A percentile compares a stretch with the other conserved stretches of the same genome.
Conservation (phyloP, 2,329 filamentous ascomycete genomes). For the Chaetoscypha palmicola region DNA sequence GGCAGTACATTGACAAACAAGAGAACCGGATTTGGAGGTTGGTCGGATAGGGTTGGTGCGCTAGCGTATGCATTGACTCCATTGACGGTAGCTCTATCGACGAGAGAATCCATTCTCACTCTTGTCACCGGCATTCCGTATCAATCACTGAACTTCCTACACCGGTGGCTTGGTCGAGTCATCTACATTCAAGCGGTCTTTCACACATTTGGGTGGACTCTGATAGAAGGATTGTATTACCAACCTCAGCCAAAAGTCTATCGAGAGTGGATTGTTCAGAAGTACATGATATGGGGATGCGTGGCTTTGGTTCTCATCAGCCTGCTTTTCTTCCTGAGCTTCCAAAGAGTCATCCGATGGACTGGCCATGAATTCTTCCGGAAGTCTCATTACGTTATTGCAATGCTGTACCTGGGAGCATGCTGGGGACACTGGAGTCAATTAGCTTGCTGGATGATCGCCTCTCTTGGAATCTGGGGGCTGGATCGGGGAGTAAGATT, state of each 20-base stretch:
- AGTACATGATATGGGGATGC: conserved; percentile 67
- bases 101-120: conserved; percentile 62
- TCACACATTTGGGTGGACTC: conserved; percentile 65
- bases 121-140: conserved; percentile 67
- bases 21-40: conserved; percentile 58
- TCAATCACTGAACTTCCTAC: conserved; percentile 70
- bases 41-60: conserved; percentile 61
- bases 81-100: conserved; percentile 59
- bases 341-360: conserved; percentile 49
- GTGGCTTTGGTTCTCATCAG: conserved; percentile 60
- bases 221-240: conserved; percentile 61
- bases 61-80: conserved; percentile 70
- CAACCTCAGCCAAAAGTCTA: conserved; percentile 61
- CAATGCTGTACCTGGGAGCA: conserved; percentile 66
- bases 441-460: conserved; percentile 61
- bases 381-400: conserved; percentile 66
- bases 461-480: conserved; percentile 57
- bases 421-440: conserved; percentile 69
- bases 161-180: conserved; percentile 68
- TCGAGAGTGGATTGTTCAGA: conserved; percentile 50
- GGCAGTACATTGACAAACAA: conserved; percentile 51
- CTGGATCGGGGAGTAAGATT: conserved; percentile 56
- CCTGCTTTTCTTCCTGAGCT: conserved; percentile 53
- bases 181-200: conserved; percentile 61
- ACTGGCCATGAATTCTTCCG: conserved; percentile 75